phyloP scores from a whole-genome alignment of 2,329 filamentous ascomycete species.

The Didymella exigua region DNA sequence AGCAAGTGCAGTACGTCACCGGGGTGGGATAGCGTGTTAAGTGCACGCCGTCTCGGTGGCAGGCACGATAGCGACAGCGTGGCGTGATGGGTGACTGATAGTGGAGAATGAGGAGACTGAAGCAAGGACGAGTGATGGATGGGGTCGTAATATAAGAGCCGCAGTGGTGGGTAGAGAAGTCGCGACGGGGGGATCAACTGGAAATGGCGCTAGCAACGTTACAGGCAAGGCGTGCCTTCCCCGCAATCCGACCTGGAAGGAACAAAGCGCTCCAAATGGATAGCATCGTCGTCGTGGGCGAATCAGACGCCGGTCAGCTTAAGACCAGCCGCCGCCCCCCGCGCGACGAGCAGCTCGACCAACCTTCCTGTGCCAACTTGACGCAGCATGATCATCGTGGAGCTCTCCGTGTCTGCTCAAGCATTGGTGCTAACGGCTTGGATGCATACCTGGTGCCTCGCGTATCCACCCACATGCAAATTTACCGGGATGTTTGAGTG shows the following conservation, averaged over 20 bases:
- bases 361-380: constrained; percentile 26
- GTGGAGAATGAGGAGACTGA: constrained; percentile 10
- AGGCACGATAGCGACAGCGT: constrained; percentile 21
- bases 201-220: background rate
- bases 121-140: constrained; percentile 23
- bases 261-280: constrained; percentile 35
- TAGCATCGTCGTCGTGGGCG: constrained; percentile 2
- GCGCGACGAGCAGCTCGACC: constrained; percentile 23
- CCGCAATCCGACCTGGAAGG: constrained; percentile 39
- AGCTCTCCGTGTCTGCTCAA: constrained; percentile 25
- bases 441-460: constrained; percentile 19
- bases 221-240: constrained; percentile 36
- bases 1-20: constrained; percentile 30
- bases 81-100: constrained; percentile 18
- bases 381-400: constrained; percentile 29
- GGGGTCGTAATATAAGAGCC: constrained; percentile 33
- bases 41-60: constrained; percentile 21
- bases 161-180: constrained; percentile 16
- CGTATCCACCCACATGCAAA: constrained; percentile 13
- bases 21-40: constrained; percentile 37
- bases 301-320: constrained; percentile 5
- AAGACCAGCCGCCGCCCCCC: constrained; percentile 19
- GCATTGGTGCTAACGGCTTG: constrained; percentile 22
- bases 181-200: constrained; percentile 11
- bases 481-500: constrained; percentile 14